Evolutionary conservation across 306 rosid genomes (phyloP), one percentile per base, ranked within the genome.

Genomic region (Rubus idaeus): DNA sequence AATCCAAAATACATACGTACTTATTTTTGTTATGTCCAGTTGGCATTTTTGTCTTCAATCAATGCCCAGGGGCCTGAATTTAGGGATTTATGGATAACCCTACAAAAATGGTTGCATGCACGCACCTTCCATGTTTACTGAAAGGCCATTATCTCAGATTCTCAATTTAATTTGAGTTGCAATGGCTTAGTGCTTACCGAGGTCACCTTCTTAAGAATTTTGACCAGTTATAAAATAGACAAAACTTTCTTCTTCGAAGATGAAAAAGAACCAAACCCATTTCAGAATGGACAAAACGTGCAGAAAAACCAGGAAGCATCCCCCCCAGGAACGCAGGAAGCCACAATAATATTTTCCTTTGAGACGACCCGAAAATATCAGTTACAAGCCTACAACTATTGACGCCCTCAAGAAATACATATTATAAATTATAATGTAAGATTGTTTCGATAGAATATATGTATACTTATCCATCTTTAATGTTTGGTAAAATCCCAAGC

Each of bases 291-390:
- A 74, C 70, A 75, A 52, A 30, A 63, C 60, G 5, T 49, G 39
- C 7, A 39, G 78, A 46, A n/a, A 61, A 17, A 52, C 37, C 56
- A 61, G 17, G 47, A 61, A 74, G 57, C 20, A 74, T 60, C 58
- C 46, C 35, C 2, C 46, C 46, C 49, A 39, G 50, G 70, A 65
- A 65, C 6, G 70, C 10, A 18, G 18, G 37, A 46, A 60, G 30
- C 10, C 8, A 26, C 46, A 26, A 1, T 10, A 10, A 21, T 30
- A 4, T 26, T n/a, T 51, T 52, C 37, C 20, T 23, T 8, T 44
- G 20, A 17, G 26, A 58, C 2, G 44, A 35, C 68, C 68, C 16
- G n/a, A 14, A 62, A 35, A 5, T 14, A 26, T 62, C 68, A 14
- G 68, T 13, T 62, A 60, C 21, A 17, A 51, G 3, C 61, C 8